A percentile compares a stretch with the other conserved stretches of the same genome.
These are phyloP conservation scores for Leishmania lainsoni DNA, from an alignment of 208 protist species.

Conservation along the genomic window DNA sequence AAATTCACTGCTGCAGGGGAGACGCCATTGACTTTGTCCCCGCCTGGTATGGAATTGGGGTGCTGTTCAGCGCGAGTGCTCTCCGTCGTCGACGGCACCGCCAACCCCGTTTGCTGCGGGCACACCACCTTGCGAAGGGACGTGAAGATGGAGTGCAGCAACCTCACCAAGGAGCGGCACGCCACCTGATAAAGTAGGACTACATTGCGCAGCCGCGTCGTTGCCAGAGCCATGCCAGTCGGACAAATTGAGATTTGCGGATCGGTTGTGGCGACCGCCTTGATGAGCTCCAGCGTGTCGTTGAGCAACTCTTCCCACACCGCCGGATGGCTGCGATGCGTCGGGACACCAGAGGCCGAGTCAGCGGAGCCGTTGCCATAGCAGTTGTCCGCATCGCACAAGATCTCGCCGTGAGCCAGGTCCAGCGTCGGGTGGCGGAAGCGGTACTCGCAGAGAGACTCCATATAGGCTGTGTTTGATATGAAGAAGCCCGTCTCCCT, in stretches of 20 bases:
- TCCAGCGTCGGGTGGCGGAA: constrained; percentile 33
- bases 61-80: no score
- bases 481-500: constrained; percentile 8
- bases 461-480: constrained; percentile 25
- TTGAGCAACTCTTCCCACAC: constrained; percentile 30
- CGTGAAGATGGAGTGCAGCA: constrained; percentile 22
- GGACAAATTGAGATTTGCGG: not conserved
- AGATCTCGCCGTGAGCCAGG: constrained; percentile 22
- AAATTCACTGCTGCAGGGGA: constrained; percentile 1
- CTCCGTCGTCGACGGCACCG: not conserved
- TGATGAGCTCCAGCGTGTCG: constrained; percentile 45
- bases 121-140: constrained; percentile 15
- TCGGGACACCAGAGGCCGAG: not conserved
- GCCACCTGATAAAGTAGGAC: constrained; percentile 26
- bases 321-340: not conserved
- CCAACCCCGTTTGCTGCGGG: constrained; percentile 1
- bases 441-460: constrained; percentile 39
- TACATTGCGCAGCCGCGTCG: constrained; percentile 17
- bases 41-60: not conserved
- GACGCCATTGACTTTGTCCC: not conserved
- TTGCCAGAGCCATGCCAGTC: not conserved
- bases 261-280: constrained; percentile 21
- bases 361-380: not conserved
- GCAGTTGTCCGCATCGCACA: not conserved
- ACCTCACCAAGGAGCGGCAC: constrained; percentile 18